Base-by-base conservation (phyloP, 2,329 filamentous ascomycete genomes). In the Paraphoma chrysanthemicola region DNA sequence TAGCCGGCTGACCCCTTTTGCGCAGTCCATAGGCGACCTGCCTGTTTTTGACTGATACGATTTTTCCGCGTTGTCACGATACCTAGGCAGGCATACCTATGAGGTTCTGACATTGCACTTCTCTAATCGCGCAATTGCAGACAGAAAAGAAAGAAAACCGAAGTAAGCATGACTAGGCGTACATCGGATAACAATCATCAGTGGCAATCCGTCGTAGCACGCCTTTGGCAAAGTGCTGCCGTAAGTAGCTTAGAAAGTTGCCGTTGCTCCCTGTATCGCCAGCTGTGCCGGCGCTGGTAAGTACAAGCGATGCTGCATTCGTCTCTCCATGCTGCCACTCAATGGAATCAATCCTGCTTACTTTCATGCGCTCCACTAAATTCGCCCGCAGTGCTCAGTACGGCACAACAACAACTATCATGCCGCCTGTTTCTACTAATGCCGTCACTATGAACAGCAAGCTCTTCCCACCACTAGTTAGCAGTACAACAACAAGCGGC, bases 381-480 rank as follows among this genome's bases (percentile, higher is more conserved):
- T 63, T 30, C 17, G 60, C 48, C 33, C 62, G 55, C 8, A 68
- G 51, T 46, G 57, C 54, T 18, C 47, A 44, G 38, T 57, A 68
- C 48, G 51, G 67, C 23, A 70, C 53, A 9, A 68, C 48, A 7
- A 69, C 55, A 5, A 70, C 43, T 14, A 51, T 69, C 1, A 67
- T 57, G 3, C 56, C 48, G 3, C 29, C 6, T n/a, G 52, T 29
- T n/a, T 63, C 43, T 18, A 69, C 50, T 39, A 30, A 67, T 18
- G 48, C 62, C 14, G 17, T 62, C 10, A 60, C 44, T 14, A 33
- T 69, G 38, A 69, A 69, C 12, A 71, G 61, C 29, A 71, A 54
- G 52, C 63, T 71, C 58, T 69, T 69, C 8, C 65, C 59, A 18
- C 63, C 51, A 7, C 57, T 52, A 11, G 46, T 69, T 30, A 41